Evolutionary conservation across 805 yeast genomes (phyloP).

Genomic region (Alloascoidea africana): DNA sequence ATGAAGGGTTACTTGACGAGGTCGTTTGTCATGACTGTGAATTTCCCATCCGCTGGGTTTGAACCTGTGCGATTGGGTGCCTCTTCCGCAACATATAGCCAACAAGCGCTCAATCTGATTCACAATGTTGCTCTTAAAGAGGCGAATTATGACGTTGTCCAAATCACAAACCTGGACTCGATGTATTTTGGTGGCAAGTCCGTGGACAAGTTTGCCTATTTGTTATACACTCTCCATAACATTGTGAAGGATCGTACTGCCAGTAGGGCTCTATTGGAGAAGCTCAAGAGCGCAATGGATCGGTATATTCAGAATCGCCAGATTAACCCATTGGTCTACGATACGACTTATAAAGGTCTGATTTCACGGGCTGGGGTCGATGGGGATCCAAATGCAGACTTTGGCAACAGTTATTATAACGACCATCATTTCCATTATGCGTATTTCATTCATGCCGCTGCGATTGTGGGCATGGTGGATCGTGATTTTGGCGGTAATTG

Average conservation of each 20-base stretch:
- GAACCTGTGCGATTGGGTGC: constrained; percentile 35
- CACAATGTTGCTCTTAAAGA: constrained; percentile 36
- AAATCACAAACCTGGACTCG: constrained; percentile 55
- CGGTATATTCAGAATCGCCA: constrained; percentile 61
- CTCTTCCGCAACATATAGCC: constrained; percentile 20
- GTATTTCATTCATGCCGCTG: constrained; percentile 72
- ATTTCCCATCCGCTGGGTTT: constrained; percentile 28
- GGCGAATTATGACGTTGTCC: constrained; percentile 34
- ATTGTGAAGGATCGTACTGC: constrained; percentile 41
- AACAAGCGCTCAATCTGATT: constrained; percentile 26
- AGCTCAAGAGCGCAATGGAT: constrained; percentile 51
- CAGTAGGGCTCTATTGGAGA: constrained; percentile 35
- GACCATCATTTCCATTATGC: constrained; percentile 88
- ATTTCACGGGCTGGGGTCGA: constrained; percentile 1
- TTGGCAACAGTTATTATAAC: constrained; percentile 64
- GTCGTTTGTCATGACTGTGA: not conserved
- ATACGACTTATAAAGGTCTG: constrained; percentile 37
- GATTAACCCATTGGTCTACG: constrained; percentile 61
- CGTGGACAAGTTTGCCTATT: constrained; percentile 80
- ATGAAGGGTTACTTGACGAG: not conserved
- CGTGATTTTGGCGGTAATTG: constrained; percentile 27
- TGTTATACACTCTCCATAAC: constrained; percentile 56
- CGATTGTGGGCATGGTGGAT: constrained; percentile 59
- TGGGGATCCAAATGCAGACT: constrained; percentile 34
- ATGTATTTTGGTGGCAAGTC: constrained; percentile 87